Evolutionary conservation across 2,329 filamentous ascomycete species (phyloP).

Genomic region (Sporothrix inflata): DNA sequence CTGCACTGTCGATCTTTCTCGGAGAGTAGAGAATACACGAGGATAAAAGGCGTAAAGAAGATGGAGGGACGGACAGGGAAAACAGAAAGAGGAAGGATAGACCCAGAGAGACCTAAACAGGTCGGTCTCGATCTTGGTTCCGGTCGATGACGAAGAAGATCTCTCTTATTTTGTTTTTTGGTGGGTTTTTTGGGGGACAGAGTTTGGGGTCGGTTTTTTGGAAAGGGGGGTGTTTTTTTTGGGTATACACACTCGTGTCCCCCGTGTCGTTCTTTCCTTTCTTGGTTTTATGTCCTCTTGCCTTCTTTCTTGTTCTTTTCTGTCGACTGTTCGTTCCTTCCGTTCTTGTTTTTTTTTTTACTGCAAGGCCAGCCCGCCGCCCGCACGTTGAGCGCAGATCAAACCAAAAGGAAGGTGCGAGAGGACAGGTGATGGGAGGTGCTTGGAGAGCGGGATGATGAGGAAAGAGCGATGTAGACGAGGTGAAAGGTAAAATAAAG

Average conservation of each 20-base stretch:
- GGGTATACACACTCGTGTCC: background rate
- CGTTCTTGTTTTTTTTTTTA: background rate
- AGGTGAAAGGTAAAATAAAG: constrained; percentile 32
- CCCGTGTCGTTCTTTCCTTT: constrained; percentile 8
- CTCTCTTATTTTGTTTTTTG: background rate
- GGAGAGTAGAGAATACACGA: background rate
- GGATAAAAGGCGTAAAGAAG: background rate
- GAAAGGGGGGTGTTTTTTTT: background rate
- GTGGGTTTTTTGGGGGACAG: background rate
- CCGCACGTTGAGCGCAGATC: constrained; percentile 35
- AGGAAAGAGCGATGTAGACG: constrained; percentile 35
- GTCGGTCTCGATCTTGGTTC: constrained; percentile 19
- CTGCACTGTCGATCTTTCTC: background rate
- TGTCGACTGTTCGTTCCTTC: constrained; percentile 6
- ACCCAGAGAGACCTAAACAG: background rate
- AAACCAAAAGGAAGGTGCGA: constrained; percentile 33
- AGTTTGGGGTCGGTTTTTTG: background rate
- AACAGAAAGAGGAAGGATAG: background rate
- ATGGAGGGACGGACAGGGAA: constrained; percentile 4
- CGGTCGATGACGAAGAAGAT: constrained; percentile 24
- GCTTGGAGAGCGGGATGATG: background rate
- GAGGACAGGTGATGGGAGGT: background rate
- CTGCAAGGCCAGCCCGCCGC: constrained; percentile 20
- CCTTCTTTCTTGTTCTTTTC: background rate
- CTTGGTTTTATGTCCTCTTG: constrained; percentile 14